These are phyloP conservation scores for Saccharomyces hybrid DNA, from an alignment of 1,139 yeast genomes.

Conservation along the genomic window DNA sequence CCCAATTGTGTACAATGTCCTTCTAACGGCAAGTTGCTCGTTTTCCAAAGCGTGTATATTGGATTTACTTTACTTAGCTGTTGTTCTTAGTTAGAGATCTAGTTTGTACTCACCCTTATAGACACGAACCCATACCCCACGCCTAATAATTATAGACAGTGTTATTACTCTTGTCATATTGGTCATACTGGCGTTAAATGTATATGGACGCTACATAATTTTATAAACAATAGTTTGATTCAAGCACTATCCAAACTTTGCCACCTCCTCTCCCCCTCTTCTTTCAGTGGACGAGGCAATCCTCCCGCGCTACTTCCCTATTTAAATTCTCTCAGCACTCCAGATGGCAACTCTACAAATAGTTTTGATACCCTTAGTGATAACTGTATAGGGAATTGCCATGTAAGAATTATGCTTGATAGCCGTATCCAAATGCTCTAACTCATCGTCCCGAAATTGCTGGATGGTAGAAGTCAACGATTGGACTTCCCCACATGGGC, in stretches of 20 bases:
- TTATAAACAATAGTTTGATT: background rate
- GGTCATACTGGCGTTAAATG: background rate
- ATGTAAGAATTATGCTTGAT: constrained; percentile 82
- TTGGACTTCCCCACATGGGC: constrained; percentile 46
- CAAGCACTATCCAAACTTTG: background rate
- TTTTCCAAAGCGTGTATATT: background rate
- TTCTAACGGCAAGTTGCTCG: background rate
- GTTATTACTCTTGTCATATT: background rate
- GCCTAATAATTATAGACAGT: background rate
- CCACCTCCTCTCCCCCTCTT: background rate
- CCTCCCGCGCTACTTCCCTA: background rate
- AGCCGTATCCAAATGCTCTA: constrained; percentile 93
- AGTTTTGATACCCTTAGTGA: constrained; percentile 79
- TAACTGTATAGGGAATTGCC: constrained; percentile 83
- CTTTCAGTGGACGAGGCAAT: background rate
- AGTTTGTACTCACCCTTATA: background rate
- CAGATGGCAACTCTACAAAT: constrained; percentile 85
- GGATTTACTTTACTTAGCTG: background rate
- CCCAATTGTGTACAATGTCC: background rate
- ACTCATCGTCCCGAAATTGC: constrained; percentile 85
- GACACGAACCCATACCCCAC: background rate
- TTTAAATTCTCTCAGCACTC: constrained; percentile 74
- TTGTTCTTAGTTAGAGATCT: background rate
- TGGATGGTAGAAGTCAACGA: constrained; percentile 56
- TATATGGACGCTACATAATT: background rate